Evolutionary conservation across 2,329 filamentous ascomycete species (phyloP).

Genomic region (Botrytis deweyae): DNA sequence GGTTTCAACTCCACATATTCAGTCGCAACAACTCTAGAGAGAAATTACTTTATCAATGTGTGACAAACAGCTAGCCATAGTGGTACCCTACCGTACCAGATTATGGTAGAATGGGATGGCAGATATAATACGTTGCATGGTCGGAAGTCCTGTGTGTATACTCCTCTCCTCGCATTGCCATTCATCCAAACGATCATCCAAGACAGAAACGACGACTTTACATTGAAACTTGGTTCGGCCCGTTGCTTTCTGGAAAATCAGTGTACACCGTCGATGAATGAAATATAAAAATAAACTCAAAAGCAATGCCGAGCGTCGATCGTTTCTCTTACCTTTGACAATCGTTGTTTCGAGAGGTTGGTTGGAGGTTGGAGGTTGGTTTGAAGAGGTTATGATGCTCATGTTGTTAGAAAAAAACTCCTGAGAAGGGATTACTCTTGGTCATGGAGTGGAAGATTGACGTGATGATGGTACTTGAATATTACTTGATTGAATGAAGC

Average conservation of each 20-base stretch:
- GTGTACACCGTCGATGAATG: not conserved
- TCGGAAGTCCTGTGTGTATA: not conserved
- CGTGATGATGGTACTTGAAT: not conserved
- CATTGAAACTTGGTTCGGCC: not conserved
- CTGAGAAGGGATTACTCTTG: not conserved
- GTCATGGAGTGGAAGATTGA: not conserved
- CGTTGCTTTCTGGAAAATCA: not conserved
- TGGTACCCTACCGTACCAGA: not conserved
- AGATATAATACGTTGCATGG: not conserved
- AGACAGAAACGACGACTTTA: too few relatives aligned
- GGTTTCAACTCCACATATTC: not conserved
- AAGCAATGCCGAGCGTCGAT: not conserved
- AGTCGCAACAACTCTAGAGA: not conserved
- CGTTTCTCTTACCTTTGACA: not conserved
- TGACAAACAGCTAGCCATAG: not conserved
- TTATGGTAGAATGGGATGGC: not conserved
- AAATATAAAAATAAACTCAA: not conserved
- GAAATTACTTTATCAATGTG: not conserved
- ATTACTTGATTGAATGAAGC: constrained; percentile 1
- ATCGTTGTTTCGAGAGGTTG: not conserved
- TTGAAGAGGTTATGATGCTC: not conserved
- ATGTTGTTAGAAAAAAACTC: not conserved
- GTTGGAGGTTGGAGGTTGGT: not conserved
- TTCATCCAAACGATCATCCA: not conserved
- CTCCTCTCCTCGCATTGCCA: not conserved